Evolutionary conservation across 2,329 filamentous ascomycete species (phyloP), one percentile per base, ranked within the genome.

Genomic region (Graphilbum fragrans): DNA sequence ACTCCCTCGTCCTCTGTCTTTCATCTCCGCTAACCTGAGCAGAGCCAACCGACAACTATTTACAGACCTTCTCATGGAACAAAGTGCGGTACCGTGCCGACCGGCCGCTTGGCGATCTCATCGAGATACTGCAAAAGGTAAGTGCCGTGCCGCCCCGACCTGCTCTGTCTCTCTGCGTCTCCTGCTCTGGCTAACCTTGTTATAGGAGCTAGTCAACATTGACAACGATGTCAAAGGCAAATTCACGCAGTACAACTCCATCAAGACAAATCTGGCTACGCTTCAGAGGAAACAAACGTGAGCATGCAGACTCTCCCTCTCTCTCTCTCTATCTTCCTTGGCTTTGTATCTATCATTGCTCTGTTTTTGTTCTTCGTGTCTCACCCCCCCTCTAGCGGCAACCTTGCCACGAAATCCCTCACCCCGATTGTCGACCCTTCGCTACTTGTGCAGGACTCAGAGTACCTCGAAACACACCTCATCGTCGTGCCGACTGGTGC

Each of bases 161-260:
- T 19, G 29, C 10, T 20, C 32, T 35, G n/a, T 25, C 12, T 35
- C 4, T 12, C 31, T 23, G 36, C 11, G 14, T 16, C 36, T 32
- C 12, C 34, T 14, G 12, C 32, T 7, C 21, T 37, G 35, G 33
- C 21, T 22, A 23, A 17, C 12, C 35, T 11, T 3, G 4, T 27
- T n/a, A 16, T 49, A 92, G 84, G 92, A 96, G 66, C 75, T 94
- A 41, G 72, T 80, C 47, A 92, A 85, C 42, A 86, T 94, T 57
- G 92, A 98, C 67, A 94, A 87, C 60, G 92, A 96, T 58, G 85
- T 96, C 63, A 94, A 94, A 61, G 73, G 76, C 55, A 96, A 96
- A 63, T 88, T 90, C 66, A 85, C 77, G 60, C 88, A 95, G 64
- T 95, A 96, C 69, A 95, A 90, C 65, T 73, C 82, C 47, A 78